Evolutionary conservation across 106 monocot species (phyloP), one percentile per base, ranked within the genome.

Genomic region (Narthecium ossifragum): DNA sequence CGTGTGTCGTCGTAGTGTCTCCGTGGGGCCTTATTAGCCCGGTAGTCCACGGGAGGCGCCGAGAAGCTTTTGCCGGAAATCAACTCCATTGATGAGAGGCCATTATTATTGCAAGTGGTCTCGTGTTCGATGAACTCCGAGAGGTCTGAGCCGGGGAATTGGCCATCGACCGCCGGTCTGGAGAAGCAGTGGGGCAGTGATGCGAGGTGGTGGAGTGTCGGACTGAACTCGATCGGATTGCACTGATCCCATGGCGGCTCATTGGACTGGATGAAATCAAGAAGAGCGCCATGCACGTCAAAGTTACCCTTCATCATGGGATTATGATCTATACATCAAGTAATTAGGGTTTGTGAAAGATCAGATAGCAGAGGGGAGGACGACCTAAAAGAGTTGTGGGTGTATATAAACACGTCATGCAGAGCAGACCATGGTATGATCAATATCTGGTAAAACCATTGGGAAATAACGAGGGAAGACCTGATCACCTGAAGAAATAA

Each of bases 181-280:
- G n/a, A n/a, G n/a, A n/a, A n/a, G n/a, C n/a, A n/a, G 22, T 9
- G n/a, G 10, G 22, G 46, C 17, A 46, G 20, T 38, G 34, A 6
- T 39, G 39, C 15, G 37, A 21, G 23, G 30, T 31, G n/a, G n/a
- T n/a, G n/a, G n/a, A n/a, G n/a, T n/a, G n/a, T 33, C 29, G 26
- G 43, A 20, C 31, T 26, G 41, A 37, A 0, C 47, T 34, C 49
- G 51, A 31, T 18, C 28, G 30, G 13, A 14, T 54, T 25, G 21
- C 27, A 10, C 6, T 11, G 0, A 20, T 49, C 45, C 25, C 40
- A 56, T 2, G 31, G 63, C 4, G 31, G 63, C 4, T 70, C 76
- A 53, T 59, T 58, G 50, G 53, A 60, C 11, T 76, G 76, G 65
- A 76, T 60, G 4, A 76, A 46, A 54, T 56, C 76, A n/a, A 76